phyloP scores from a whole-genome alignment of 2,329 filamentous ascomycete genomes.

The Alternaria arbusti region DNA sequence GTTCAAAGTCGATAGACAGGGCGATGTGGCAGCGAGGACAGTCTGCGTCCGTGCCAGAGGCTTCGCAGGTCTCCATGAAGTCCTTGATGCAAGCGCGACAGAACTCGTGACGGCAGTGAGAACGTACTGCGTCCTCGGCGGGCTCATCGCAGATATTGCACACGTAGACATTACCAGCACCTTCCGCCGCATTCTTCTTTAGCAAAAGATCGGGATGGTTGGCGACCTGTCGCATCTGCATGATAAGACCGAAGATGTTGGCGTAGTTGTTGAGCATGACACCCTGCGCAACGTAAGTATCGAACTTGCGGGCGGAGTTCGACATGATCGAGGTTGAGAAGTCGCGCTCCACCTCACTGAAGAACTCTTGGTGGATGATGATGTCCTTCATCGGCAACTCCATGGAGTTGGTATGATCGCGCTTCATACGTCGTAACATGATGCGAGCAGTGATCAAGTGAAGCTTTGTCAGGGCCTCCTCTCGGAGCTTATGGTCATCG shows the following conservation, averaged over 20 bases:
- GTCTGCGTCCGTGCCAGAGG: slow-evolving; percentile 64
- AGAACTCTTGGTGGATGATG: slow-evolving; percentile 91
- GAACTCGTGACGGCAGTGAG: slow-evolving; percentile 91
- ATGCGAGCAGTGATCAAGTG: slow-evolving; percentile 89
- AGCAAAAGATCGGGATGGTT: slow-evolving; percentile 95
- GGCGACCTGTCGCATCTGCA: slow-evolving; percentile 98
- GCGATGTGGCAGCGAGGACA: slow-evolving; percentile 93
- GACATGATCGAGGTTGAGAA: slow-evolving; percentile 97
- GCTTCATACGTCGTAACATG: slow-evolving; percentile 95
- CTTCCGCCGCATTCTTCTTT: slow-evolving; percentile 78
- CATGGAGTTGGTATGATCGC: slow-evolving; percentile 92
- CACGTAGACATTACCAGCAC: slow-evolving; percentile 87
- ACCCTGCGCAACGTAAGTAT: slow-evolving; percentile 93
- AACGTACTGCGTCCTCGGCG: slow-evolving; percentile 91
- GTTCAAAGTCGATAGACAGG: slow-evolving; percentile 89
- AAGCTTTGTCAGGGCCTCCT: slow-evolving; percentile 78
- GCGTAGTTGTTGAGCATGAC: slow-evolving; percentile 89
- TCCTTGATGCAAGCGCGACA: slow-evolving; percentile 81
- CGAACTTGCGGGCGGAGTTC: slow-evolving; percentile 84
- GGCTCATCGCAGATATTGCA: slow-evolving; percentile 97
- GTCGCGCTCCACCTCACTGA: slow-evolving; percentile 94
- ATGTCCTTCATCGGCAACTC: slow-evolving; percentile 96
- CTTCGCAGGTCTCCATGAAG: slow-evolving; percentile 79
- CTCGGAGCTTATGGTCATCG: slow-evolving; percentile 61
- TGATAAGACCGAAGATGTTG: slow-evolving; percentile 98